These are phyloP conservation scores for Coleophoma crateriformis DNA, from an alignment of 2,329 filamentous ascomycete species.

Conservation along the genomic window DNA sequence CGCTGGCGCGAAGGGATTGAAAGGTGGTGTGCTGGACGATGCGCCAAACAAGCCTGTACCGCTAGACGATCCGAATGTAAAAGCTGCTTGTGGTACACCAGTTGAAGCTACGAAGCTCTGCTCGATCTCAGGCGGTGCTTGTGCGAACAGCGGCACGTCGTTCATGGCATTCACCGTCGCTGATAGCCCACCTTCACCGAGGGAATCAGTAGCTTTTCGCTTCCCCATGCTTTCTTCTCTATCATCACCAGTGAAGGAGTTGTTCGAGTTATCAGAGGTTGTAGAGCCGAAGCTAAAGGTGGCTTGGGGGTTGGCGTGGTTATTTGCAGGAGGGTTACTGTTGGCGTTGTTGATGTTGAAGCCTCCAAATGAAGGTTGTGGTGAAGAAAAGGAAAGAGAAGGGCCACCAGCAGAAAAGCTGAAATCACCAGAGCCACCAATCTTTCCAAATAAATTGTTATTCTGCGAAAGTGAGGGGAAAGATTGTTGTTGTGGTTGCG, in stretches of 20 bases:
- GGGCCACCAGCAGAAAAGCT: slow-evolving; percentile 7
- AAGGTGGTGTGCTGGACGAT: no score
- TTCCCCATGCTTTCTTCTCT: no score
- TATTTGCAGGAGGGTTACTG: not conserved
- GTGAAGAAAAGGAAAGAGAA: slow-evolving; percentile 3
- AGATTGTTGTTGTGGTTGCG: slow-evolving; percentile 2
- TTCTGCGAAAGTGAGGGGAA: slow-evolving; percentile 4
- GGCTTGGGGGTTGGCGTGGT: not conserved
- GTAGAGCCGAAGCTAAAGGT: no score
- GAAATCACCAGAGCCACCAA: slow-evolving; percentile 4
- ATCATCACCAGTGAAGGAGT: not conserved
- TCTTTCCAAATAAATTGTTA: slow-evolving; percentile 5
- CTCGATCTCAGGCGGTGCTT: not conserved
- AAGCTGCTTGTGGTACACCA: no score
- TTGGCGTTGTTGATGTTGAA: not conserved
- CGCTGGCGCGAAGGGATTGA: no score
- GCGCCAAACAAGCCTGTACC: no score
- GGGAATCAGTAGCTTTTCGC: no score
- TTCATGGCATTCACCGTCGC: not conserved
- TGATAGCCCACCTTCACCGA: no score
- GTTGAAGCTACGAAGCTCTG: no score
- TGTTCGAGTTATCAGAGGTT: not conserved
- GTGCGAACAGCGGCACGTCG: slow-evolving; percentile 2
- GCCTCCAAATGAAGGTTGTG: not conserved
- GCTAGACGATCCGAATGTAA: no score